These are phyloP conservation scores for Diaporthe vaccinii DNA, from an alignment of 2,329 filamentous ascomycete genomes.

Conservation along the genomic window DNA sequence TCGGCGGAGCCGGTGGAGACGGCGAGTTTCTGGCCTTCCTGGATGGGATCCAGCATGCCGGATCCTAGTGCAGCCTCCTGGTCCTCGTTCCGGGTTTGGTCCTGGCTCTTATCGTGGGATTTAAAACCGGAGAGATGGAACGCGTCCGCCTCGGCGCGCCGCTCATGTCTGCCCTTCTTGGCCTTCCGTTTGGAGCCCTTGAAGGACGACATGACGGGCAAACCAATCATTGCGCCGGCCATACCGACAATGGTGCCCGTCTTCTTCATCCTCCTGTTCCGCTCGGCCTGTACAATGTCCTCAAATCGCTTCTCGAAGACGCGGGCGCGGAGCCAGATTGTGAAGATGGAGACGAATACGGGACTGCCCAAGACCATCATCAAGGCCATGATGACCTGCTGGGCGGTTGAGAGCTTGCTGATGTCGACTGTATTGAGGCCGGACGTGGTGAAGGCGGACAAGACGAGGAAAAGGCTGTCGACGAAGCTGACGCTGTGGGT, in stretches of 20 bases:
- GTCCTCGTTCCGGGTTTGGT: not conserved
- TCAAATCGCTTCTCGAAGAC: conserved; percentile 74
- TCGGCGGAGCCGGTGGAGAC: conserved; percentile 13
- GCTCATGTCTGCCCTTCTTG: conserved; percentile 30
- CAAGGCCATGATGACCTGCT: conserved; percentile 74
- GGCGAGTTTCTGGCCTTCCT: conserved; percentile 33
- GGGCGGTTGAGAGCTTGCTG: conserved; percentile 71
- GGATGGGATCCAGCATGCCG: conserved; percentile 36
- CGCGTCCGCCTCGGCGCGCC: conserved; percentile 37
- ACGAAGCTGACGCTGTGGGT: conserved; percentile 67
- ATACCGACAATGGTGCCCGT: conserved; percentile 45
- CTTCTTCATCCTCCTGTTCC: conserved; percentile 48
- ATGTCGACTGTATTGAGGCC: conserved; percentile 76
- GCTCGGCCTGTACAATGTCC: conserved; percentile 61
- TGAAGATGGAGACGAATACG: conserved; percentile 74
- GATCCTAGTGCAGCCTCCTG: not conserved
- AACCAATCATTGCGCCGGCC: conserved; percentile 44
- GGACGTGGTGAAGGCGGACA: conserved; percentile 76
- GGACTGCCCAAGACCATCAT: conserved; percentile 74
- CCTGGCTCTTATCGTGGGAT: not conserved
- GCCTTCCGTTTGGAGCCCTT: conserved; percentile 5
- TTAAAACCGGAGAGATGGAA: conserved; percentile 16
- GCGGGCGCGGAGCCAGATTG: conserved; percentile 70
- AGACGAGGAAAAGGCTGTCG: conserved; percentile 74
- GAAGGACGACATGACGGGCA: conserved; percentile 42